Evolutionary conservation across 345 rosid genomes (phyloP).

Genomic region (Anacardium occidentale): DNA sequence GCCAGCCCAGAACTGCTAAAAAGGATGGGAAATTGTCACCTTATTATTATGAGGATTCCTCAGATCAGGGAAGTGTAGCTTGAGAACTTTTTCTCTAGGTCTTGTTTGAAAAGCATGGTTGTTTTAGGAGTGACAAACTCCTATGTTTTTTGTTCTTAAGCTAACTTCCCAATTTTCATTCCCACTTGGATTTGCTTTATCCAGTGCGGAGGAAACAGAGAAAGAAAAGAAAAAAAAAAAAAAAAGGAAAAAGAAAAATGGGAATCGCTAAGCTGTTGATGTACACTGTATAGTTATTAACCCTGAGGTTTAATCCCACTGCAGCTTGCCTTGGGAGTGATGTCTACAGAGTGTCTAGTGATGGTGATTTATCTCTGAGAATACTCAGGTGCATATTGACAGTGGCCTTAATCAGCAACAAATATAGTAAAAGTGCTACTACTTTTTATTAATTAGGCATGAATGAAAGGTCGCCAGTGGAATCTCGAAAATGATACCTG

Average conservation of each 20-base stretch:
- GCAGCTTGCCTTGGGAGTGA: slow-evolving; percentile 5
- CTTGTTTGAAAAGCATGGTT: slow-evolving; percentile 4
- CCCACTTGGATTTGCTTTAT: slow-evolving; percentile 24
- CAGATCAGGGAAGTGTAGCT: slow-evolving; percentile 78
- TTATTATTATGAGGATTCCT: slow-evolving; percentile 77
- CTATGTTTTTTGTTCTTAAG: slow-evolving; percentile 20
- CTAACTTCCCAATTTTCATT: slow-evolving; percentile 21
- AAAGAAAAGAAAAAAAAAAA: neutral
- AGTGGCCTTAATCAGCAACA: neutral
- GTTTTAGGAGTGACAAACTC: slow-evolving; percentile 15
- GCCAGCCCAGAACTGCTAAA: slow-evolving; percentile 27
- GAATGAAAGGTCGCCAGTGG: neutral
- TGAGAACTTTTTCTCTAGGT: slow-evolving; percentile 30
- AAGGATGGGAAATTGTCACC: slow-evolving; percentile 90
- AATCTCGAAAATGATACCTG: neutral
- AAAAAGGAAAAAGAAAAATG: neutral
- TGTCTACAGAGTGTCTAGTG: neutral
- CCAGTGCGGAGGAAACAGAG: slow-evolving; percentile 15
- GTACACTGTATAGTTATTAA: slow-evolving; percentile 29
- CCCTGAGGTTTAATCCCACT: slow-evolving; percentile 7
- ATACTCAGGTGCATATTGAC: slow-evolving; percentile 7
- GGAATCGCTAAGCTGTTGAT: slow-evolving; percentile 17
- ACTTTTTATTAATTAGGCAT: too few relatives aligned
- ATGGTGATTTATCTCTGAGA: slow-evolving; percentile 5
- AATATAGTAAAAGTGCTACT: neutral